Base-by-base conservation (phyloP, 2,329 filamentous ascomycete species). In the Aspergillus pseudoterreus region DNA sequence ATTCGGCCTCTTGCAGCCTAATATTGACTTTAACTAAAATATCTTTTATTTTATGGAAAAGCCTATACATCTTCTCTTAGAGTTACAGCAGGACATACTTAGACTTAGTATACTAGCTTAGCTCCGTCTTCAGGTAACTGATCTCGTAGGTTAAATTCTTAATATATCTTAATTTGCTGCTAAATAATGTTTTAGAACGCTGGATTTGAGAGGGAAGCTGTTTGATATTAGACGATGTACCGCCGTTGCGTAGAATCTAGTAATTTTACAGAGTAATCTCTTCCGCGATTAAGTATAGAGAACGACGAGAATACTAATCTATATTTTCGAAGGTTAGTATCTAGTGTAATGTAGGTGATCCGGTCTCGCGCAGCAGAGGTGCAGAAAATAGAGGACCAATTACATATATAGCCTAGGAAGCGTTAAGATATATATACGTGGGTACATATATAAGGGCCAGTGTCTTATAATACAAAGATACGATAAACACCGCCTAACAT, bases 211-310 rank as follows among this genome's bases (percentile, higher is more conserved):
- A 53, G 10, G 47, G 51, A 39, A 53, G 51, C 21, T 43, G 51
- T 21, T 53, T 47, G 11, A 53, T 41, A 19, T 39, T 50, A 8
- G 51, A 53, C 9, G 51, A 47, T 14, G 51, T 53, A 39, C 51
- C 51, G 6, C 51, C 51, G 27, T 53, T 43, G 43, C 44, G 42
- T 9, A 53, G 36, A 33, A 53, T 53, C n/a, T 47, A 36, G 33
- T 53, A 47, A 15, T 53, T 47, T 41, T 53, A 43, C 15, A 47
- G 51, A 21, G 51, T 50, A 27, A 53, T 46, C 14, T 53, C 51
- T 30, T 53, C 51, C 11, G 44, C 8, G 22, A 53, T 53, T 3
- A 43, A 43, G 15, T 53, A 53, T 14, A 53, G 47, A 4, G 47
- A 50, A 32, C 43, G 33, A 43, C 43, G 43, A 15, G 42, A 27